These are phyloP conservation scores for Aspergillus cristatus DNA, from an alignment of 495 filamentous ascomycete species.

Conservation along the genomic window DNA sequence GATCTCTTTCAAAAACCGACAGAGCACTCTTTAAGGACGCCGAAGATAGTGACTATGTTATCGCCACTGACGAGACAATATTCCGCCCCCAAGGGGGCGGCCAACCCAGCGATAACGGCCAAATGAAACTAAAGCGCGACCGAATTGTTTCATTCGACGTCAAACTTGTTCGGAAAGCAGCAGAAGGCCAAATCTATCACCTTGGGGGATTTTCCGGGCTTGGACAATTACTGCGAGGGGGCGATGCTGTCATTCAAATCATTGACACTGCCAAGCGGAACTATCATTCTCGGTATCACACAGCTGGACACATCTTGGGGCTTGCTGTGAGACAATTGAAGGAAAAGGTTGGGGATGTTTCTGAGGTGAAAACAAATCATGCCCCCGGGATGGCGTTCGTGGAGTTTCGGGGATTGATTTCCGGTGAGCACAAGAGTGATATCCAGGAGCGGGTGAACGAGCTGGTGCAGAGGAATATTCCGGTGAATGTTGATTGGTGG, in stretches of 20 bases:
- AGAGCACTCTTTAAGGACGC: constrained; percentile 38
- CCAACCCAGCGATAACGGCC: constrained; percentile 52
- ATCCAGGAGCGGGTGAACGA: constrained; percentile 51
- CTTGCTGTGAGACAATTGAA: constrained; percentile 47
- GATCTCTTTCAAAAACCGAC: not conserved
- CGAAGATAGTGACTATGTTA: constrained; percentile 33
- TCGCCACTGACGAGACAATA: constrained; percentile 53
- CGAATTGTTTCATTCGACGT: constrained; percentile 35
- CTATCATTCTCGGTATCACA: constrained; percentile 53
- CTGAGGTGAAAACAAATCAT: constrained; percentile 56
- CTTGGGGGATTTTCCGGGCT: constrained; percentile 40
- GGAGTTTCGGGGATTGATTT: constrained; percentile 53
- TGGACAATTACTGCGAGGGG: constrained; percentile 17
- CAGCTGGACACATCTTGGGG: constrained; percentile 56
- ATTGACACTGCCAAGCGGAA: constrained; percentile 46
- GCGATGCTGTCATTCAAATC: constrained; percentile 36
- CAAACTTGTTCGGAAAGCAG: constrained; percentile 36
- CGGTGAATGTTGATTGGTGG: constrained; percentile 51
- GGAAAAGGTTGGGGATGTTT: constrained; percentile 26
- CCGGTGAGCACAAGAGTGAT: constrained; percentile 45
- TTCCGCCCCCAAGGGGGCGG: constrained; percentile 61
- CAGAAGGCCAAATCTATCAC: constrained; percentile 46
- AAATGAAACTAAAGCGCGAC: constrained; percentile 21
- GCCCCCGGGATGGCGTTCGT: constrained; percentile 48
- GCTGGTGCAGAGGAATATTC: constrained; percentile 38